Conservation (phyloP, 1,284 basidiomycete species). For the Malassezia sp. region DNA sequence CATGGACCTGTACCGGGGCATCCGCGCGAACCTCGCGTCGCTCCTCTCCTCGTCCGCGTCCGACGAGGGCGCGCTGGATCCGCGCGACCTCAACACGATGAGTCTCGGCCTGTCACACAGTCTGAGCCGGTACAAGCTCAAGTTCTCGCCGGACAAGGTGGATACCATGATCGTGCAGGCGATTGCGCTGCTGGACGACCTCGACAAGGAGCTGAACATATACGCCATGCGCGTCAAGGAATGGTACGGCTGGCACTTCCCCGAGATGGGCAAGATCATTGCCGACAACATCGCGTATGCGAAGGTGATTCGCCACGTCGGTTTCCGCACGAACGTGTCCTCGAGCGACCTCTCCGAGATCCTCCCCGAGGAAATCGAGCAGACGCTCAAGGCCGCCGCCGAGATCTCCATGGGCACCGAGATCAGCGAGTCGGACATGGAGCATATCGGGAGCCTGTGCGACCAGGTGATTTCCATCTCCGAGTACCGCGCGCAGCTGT, state of each 20-base stretch:
- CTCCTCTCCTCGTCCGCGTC: constrained; percentile 52
- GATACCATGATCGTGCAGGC: constrained; percentile 99
- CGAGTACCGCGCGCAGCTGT: constrained; percentile 81
- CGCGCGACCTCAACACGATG: constrained; percentile 95
- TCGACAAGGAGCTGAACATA: constrained; percentile 99
- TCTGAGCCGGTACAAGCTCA: constrained; percentile 93
- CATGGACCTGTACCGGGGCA: constrained; percentile 86
- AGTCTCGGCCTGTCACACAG: constrained; percentile 92
- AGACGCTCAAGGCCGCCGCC: constrained; percentile 78
- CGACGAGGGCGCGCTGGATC: constrained; percentile 45
- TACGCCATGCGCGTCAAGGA: constrained; percentile 99
- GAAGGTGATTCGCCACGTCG: constrained; percentile 51
- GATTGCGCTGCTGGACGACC: constrained; percentile 90
- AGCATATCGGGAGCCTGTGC: constrained; percentile 84
- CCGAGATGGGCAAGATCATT: constrained; percentile 97
- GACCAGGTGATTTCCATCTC: constrained; percentile 96
- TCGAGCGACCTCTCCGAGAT: constrained; percentile 75
- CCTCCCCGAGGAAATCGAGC: constrained; percentile 74
- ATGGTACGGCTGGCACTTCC: constrained; percentile 99
- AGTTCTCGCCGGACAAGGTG: constrained; percentile 98
- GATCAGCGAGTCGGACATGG: constrained; percentile 87
- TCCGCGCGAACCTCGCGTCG: constrained; percentile 73
- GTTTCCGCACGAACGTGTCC: constrained; percentile 69
- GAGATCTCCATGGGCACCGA: constrained; percentile 96
- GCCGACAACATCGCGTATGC: constrained; percentile 94